phyloP scores from a whole-genome alignment of 345 rosid species.

The Salix suchowensis region DNA sequence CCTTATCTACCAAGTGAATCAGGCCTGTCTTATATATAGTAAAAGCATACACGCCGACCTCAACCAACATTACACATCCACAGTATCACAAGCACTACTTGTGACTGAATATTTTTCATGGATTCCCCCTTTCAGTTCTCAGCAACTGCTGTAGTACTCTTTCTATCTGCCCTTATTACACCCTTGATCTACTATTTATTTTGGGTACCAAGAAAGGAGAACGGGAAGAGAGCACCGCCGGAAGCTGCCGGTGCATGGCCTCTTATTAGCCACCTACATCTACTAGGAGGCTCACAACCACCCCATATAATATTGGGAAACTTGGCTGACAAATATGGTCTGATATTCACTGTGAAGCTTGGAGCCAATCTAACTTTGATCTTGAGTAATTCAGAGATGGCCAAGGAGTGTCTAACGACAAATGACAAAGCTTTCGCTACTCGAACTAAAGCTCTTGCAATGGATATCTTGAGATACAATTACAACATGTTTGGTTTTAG shows the following conservation, averaged over 20 bases:
- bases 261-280: slow-evolving; percentile 15
- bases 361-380: neutral
- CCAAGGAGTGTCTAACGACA: slow-evolving; percentile 5
- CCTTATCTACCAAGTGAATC: too few relatives aligned
- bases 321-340: slow-evolving; percentile 11
- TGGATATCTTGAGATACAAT: too few relatives aligned
- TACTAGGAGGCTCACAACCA: neutral
- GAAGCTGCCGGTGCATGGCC: slow-evolving; percentile 10
- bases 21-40: too few relatives aligned
- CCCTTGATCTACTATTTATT: neutral
- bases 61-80: too few relatives aligned
- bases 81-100: too few relatives aligned
- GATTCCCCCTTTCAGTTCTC: too few relatives aligned
- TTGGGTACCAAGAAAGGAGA: neutral
- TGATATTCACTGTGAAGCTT: slow-evolving; percentile 8
- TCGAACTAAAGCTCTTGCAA: too few relatives aligned
- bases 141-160: too few relatives aligned
- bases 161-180: neutral
- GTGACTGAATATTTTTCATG: too few relatives aligned
- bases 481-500: too few relatives aligned
- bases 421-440: too few relatives aligned
- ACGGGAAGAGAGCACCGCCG: neutral
- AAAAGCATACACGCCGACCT: too few relatives aligned
- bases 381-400: neutral
- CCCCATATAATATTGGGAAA: neutral